Base-by-base conservation (phyloP, 306 rosid genomes). In the Cucurbita argyrosperma region DNA sequence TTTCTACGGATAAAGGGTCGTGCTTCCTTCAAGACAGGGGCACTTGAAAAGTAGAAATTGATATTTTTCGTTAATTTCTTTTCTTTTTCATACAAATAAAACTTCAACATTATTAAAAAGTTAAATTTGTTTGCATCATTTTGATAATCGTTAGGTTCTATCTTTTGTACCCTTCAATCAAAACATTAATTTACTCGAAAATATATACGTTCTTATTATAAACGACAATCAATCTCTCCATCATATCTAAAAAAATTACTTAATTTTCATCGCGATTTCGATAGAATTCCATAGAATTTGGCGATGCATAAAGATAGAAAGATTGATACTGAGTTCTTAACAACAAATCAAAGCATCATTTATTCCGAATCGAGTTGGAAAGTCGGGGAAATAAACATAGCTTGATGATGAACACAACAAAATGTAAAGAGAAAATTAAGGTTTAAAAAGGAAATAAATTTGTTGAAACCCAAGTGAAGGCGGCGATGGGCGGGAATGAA, bases 311-410 rank as follows among this genome's bases (percentile, higher is more conserved):
- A 46, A 46, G 13, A 46, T 10, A 46, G 50, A 46, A 46, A 1
- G 11, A 52, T 52, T 1, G 56, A 37, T 6, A 37, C 13, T 19
- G 45, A 61, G 35, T 61, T 7, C 23, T 69, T 0, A 66, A 45
- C 6, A 45, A 66, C n/a, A 69, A 69, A 70, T 47, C 30, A 49
- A 70, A 70, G 74, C 60, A 70, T 49, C 60, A 70, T 49, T 70
- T 50, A 70, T 70, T 70, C 74, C 60, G 51, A 70, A 15, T 49
- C 45, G 43, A 70, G n/a, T 70, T 70, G 74, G 60, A 70, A 37
- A 49, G 60, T 70, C 16, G 4, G 9, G 60, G 15, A 76, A 76
- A 73, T 39, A 39, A 73, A 73, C 67, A 73, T 38, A 72, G 63
- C 9, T 23, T 50, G 26, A 65, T 40, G 35, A 30, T 30, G 35